phyloP scores from a whole-genome alignment of 345 rosid genomes.

The Eucalyptus microcorys region DNA sequence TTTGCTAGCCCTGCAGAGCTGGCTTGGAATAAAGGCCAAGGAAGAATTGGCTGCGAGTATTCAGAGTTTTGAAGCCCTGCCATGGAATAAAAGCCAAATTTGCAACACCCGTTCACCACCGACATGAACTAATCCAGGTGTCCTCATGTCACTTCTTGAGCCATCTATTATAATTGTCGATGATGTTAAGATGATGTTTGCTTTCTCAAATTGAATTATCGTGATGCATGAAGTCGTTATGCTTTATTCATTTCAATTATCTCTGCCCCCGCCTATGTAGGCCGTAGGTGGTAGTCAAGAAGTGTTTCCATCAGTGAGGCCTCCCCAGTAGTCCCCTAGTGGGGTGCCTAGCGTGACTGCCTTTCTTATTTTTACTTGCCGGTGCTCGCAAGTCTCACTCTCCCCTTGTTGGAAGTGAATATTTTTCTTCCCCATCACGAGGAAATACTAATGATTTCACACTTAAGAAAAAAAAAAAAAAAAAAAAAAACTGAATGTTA shows the following conservation, averaged over 20 bases:
- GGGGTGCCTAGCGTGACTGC: too few relatives aligned
- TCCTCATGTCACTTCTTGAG: neutral
- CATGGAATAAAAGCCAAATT: neutral
- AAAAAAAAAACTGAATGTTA: fast-evolving
- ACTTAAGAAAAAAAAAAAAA: too few relatives aligned
- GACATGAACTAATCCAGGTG: neutral
- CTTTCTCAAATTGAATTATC: neutral
- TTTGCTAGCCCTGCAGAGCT: neutral
- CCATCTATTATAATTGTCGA: neutral
- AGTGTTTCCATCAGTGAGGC: too few relatives aligned
- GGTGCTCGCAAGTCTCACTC: too few relatives aligned
- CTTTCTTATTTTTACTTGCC: too few relatives aligned
- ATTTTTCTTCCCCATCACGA: too few relatives aligned
- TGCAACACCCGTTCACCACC: neutral
- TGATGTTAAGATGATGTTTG: neutral
- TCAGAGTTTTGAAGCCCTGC: neutral
- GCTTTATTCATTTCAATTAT: neutral
- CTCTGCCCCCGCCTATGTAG: neutral
- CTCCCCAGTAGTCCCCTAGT: too few relatives aligned
- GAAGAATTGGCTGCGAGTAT: neutral
- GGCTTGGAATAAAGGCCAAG: neutral
- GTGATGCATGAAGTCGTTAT: neutral
- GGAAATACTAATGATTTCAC: too few relatives aligned
- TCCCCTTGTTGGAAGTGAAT: too few relatives aligned
- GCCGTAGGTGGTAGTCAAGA: too few relatives aligned